Conservation (phyloP, 169 alveolate species). For the Plasmodium fragile region DNA sequence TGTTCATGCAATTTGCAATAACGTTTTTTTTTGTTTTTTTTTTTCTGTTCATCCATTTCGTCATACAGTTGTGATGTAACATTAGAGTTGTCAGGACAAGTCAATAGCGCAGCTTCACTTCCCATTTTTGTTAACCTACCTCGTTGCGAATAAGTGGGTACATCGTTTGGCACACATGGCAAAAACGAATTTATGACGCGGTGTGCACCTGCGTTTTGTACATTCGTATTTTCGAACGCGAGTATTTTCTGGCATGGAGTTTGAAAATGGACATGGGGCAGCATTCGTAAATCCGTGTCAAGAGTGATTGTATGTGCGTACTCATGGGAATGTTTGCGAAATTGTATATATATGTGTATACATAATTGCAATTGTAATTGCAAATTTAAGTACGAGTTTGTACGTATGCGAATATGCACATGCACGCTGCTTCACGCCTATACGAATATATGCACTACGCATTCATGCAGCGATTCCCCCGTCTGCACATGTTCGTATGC, state of each 20-base stretch:
- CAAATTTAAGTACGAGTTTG: not conserved
- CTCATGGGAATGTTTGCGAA: not conserved
- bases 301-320: not conserved
- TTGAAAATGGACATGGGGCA: not conserved
- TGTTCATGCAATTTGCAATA: conserved; percentile 42
- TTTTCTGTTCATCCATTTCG: conserved; percentile 3
- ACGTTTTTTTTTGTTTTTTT: conserved; percentile 7
- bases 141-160: not conserved
- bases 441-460: not conserved
- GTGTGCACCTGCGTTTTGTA: conserved; percentile 5
- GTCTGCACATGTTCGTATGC: not conserved
- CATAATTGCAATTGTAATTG: not conserved
- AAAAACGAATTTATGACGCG: not conserved
- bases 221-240: conserved; percentile 5
- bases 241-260: conserved; percentile 17
- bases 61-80: conserved; percentile 8
- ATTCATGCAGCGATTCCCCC: not conserved
- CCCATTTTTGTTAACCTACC: not conserved
- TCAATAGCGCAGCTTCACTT: not conserved
- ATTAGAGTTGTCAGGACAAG: not conserved
- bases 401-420: not conserved
- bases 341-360: not conserved
- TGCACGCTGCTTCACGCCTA: not conserved
- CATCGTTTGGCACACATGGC: not conserved
- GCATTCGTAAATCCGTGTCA: not conserved